These are phyloP conservation scores for Boletus rubroflammeus DNA, from an alignment of 768 basidiomycete genomes.

Conservation along the genomic window DNA sequence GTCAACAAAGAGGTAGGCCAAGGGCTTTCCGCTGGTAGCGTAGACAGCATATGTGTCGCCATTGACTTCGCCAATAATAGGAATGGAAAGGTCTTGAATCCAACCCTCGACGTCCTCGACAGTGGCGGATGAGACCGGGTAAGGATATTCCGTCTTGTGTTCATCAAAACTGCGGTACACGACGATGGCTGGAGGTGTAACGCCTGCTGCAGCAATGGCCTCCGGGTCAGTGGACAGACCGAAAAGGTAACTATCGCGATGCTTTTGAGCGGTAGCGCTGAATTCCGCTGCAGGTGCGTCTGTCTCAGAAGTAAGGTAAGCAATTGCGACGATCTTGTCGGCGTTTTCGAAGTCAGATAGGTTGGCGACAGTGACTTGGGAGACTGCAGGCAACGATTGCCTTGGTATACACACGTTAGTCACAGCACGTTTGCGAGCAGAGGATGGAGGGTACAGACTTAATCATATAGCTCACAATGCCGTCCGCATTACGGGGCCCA, in stretches of 20 bases:
- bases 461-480: slow-evolving; percentile 94
- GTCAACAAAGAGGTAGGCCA: slow-evolving; percentile 94
- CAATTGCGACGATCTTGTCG: slow-evolving; percentile 89
- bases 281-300: slow-evolving; percentile 71
- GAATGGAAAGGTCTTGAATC: slow-evolving; percentile 80
- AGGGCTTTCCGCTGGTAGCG: slow-evolving; percentile 75
- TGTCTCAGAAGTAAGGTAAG: slow-evolving; percentile 75
- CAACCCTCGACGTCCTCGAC: slow-evolving; percentile 67
- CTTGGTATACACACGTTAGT: slow-evolving; percentile 34
- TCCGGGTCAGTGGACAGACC: slow-evolving; percentile 76
- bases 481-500: slow-evolving; percentile 92
- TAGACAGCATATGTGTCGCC: slow-evolving; percentile 92
- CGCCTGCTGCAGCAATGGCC: slow-evolving; percentile 63
- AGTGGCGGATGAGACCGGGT: slow-evolving; percentile 51
- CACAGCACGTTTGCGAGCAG: background rate
- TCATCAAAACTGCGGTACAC: slow-evolving; percentile 94
- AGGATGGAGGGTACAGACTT: slow-evolving; percentile 55
- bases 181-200: slow-evolving; percentile 80
- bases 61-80: slow-evolving; percentile 87
- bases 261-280: slow-evolving; percentile 73
- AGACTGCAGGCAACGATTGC: slow-evolving; percentile 92
- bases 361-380: slow-evolving; percentile 71
- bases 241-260: slow-evolving; percentile 93
- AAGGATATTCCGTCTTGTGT: slow-evolving; percentile 63
- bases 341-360: slow-evolving; percentile 81